phyloP scores from a whole-genome alignment of 768 basidiomycete genomes.

The Pleurotus platypus region DNA sequence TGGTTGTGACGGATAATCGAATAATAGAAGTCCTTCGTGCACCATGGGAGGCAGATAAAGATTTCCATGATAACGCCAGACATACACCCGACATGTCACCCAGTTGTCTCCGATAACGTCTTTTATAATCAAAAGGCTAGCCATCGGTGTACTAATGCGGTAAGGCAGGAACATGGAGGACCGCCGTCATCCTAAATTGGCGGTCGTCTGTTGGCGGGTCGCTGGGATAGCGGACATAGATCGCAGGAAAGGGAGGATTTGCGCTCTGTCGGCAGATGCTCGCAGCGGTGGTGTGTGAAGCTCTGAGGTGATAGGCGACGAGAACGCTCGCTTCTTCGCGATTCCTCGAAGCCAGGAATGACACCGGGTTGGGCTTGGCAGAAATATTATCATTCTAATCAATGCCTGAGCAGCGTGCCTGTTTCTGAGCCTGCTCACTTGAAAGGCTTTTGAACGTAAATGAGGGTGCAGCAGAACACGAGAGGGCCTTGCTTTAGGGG shows the following conservation, averaged over 20 bases:
- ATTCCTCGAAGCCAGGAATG: background rate
- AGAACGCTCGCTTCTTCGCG: background rate
- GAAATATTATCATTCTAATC: too few species aligned
- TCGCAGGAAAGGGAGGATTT: slow-evolving; percentile 4
- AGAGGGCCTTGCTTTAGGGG: background rate
- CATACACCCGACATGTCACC: background rate
- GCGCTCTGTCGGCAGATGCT: background rate
- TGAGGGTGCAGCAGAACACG: background rate
- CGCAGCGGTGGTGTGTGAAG: background rate
- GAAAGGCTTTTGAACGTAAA: background rate
- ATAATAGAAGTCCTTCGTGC: too few species aligned
- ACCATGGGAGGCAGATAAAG: too few species aligned
- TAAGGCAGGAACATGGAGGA: slow-evolving; percentile 3
- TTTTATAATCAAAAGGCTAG: background rate
- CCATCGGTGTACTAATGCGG: background rate
- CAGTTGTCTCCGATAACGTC: background rate
- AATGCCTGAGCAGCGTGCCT: too few species aligned
- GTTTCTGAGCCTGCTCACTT: too few species aligned
- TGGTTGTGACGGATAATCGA: too few species aligned
- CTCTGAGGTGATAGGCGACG: background rate
- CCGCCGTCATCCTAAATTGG: background rate
- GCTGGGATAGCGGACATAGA: slow-evolving; percentile 5
- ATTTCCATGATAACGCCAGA: background rate
- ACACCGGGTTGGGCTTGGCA: background rate
- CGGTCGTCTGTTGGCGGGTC: background rate